Evolutionary conservation across 2,329 filamentous ascomycete species (phyloP).

Genomic region (Botrytis byssoidea): DNA sequence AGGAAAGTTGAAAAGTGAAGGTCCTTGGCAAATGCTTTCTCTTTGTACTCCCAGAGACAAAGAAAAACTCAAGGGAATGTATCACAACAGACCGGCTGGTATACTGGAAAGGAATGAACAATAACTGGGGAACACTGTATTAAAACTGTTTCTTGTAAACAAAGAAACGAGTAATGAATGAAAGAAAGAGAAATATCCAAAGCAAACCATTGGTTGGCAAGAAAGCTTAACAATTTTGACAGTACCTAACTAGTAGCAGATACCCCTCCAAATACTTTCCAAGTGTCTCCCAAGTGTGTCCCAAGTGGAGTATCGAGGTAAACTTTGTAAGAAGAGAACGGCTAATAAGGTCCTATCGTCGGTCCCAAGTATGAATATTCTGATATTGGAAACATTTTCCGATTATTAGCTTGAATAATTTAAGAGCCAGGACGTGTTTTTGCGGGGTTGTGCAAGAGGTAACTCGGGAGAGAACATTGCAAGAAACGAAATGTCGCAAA

Average conservation of each 20-base stretch:
- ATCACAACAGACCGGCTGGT: not conserved
- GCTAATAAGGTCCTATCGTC: slow-evolving; percentile 8
- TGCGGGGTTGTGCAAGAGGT: slow-evolving; percentile 15
- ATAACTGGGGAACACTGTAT: not conserved
- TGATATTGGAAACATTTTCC: slow-evolving; percentile 17
- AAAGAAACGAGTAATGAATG: not conserved
- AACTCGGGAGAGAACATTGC: not conserved
- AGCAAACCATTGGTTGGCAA: slow-evolving; percentile 4
- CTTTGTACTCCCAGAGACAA: slow-evolving; percentile 17
- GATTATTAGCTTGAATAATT: not conserved
- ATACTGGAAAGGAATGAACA: not conserved
- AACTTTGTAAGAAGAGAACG: slow-evolving; percentile 5
- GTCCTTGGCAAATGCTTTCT: slow-evolving; percentile 1
- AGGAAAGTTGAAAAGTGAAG: not conserved
- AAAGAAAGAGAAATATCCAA: not conserved
- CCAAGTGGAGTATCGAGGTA: not conserved
- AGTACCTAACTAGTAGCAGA: not conserved
- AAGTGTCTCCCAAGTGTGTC: not conserved
- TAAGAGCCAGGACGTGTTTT: not conserved
- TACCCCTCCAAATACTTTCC: not conserved
- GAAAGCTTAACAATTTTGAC: not conserved
- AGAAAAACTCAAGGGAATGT: not conserved
- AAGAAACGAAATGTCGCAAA: slow-evolving; percentile 1
- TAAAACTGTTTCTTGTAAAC: slow-evolving; percentile 13
- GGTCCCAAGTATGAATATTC: not conserved